phyloP scores from a whole-genome alignment of 495 filamentous ascomycete species.

The Hypoxylon intermedium region DNA sequence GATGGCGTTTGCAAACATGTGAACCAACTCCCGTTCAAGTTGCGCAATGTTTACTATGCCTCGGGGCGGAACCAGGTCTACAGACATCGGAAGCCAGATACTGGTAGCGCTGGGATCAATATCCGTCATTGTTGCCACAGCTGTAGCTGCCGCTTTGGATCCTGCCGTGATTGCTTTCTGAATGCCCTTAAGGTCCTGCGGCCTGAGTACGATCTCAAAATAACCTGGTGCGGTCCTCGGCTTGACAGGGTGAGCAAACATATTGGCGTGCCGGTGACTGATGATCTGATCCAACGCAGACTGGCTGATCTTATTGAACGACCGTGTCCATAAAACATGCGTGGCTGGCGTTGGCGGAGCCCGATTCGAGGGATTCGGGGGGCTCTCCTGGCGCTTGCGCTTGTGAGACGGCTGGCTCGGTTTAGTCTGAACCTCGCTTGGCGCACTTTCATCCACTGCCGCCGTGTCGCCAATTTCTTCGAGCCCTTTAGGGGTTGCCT shows the following conservation, averaged over 20 bases:
- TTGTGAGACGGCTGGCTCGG: conserved; percentile 42
- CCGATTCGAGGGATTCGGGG: conserved; percentile 46
- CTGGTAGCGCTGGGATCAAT: conserved; percentile 55
- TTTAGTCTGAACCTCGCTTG: conserved; percentile 30
- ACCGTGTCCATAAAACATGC: conserved; percentile 73
- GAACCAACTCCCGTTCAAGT: conserved; percentile 92
- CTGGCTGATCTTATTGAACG: conserved; percentile 77
- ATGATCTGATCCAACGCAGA: conserved; percentile 86
- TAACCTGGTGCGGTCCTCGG: conserved; percentile 89
- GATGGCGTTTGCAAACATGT: conserved; percentile 96
- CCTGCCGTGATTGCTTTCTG: conserved; percentile 78
- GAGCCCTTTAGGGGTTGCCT: conserved; percentile 63
- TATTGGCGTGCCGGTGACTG: conserved; percentile 84
- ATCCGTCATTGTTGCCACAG: conserved; percentile 59
- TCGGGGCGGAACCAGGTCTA: conserved; percentile 82
- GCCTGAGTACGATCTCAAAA: conserved; percentile 80
- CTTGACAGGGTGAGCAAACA: conserved; percentile 83
- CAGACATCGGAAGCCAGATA: conserved; percentile 70
- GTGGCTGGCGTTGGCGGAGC: conserved; percentile 56
- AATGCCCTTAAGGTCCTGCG: conserved; percentile 89
- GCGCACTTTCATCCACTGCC: conserved; percentile 50
- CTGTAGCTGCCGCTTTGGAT: conserved; percentile 72
- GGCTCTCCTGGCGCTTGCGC: conserved; percentile 56
- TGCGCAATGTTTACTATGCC: conserved; percentile 94
- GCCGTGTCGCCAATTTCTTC: conserved; percentile 59